Evolutionary conservation across 75 land plant species (phyloP).

Genomic region (Pinus taeda): DNA sequence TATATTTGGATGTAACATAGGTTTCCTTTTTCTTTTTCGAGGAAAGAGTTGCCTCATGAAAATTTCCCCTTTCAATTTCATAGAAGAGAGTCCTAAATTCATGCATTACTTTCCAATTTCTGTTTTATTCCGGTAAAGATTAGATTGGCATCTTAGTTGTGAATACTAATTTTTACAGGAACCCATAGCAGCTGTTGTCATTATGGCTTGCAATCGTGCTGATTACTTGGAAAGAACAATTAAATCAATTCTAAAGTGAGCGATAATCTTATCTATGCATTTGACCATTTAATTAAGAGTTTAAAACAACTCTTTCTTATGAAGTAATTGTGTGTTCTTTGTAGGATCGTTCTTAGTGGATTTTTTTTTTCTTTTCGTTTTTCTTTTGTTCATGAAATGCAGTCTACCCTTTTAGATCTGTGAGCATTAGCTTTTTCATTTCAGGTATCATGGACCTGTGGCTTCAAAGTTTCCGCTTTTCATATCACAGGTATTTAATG

Average conservation of each 20-base stretch:
- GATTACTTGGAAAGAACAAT: conserved; percentile 94
- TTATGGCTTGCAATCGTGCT: conserved; percentile 99
- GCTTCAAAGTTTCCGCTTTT: conserved; percentile 87
- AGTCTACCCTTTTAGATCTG: neutral
- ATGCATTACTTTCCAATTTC: neutral
- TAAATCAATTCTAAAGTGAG: conserved; percentile 81
- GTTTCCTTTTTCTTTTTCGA: neutral
- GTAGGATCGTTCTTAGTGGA: neutral
- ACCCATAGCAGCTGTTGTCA: conserved; percentile 91
- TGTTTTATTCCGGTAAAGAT: neutral
- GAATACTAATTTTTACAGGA: conserved; percentile 29
- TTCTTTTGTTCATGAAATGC: neutral
- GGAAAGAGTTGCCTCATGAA: neutral
- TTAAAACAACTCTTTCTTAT: neutral
- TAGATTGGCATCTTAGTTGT: neutral
- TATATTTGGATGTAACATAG: neutral
- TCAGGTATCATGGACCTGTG: conserved; percentile 75
- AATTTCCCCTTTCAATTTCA: neutral
- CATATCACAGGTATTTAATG: conserved; percentile 77
- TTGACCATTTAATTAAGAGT: neutral
- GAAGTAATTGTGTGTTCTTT: neutral
- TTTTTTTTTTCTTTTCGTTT: neutral
- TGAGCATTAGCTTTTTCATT: conserved; percentile 7
- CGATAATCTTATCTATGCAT: conserved; percentile 1
- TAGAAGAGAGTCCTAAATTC: neutral